These are phyloP conservation scores for Cordyceps sp. DNA, from an alignment of 2,329 filamentous ascomycete genomes.

Conservation along the genomic window DNA sequence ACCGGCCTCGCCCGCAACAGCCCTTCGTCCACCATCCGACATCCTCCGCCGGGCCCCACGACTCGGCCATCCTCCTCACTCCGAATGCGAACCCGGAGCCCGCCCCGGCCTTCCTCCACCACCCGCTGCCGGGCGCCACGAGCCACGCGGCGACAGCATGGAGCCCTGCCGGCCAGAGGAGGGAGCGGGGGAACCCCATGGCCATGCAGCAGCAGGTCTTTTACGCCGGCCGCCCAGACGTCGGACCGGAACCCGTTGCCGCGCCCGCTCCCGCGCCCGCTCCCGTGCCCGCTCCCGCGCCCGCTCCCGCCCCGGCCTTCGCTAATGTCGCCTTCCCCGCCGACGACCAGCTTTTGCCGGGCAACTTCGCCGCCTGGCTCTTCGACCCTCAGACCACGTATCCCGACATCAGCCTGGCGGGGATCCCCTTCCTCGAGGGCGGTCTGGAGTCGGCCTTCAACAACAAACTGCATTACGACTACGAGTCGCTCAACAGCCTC, in stretches of 20 bases:
- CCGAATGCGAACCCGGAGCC: slow-evolving; percentile 20
- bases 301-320: too few species aligned
- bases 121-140: slow-evolving; percentile 4
- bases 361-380: slow-evolving; percentile 34
- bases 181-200: slow-evolving; percentile 16
- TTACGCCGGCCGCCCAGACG: slow-evolving; percentile 14
- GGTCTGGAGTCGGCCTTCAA: slow-evolving; percentile 34
- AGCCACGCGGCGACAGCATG: slow-evolving; percentile 8
- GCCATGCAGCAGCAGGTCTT: slow-evolving; percentile 13
- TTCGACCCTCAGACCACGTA: slow-evolving; percentile 28
- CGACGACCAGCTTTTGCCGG: slow-evolving; percentile 19
- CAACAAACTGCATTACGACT: slow-evolving; percentile 32
- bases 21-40: too few species aligned
- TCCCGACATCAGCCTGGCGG: slow-evolving; percentile 23
- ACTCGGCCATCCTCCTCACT: slow-evolving; percentile 27
- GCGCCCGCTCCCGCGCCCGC: too few species aligned
- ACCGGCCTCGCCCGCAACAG: too few species aligned
- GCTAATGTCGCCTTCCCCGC: slow-evolving; percentile 7
- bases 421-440: slow-evolving; percentile 29
- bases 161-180: slow-evolving; percentile 16
- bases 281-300: too few species aligned
- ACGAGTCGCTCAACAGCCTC: slow-evolving; percentile 29
- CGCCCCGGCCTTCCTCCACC: slow-evolving; percentile 7
- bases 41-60: slow-evolving; percentile 17
- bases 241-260: too few species aligned